phyloP scores from a whole-genome alignment of 441 rosid genomes.

The Macaranga tanarius region DNA sequence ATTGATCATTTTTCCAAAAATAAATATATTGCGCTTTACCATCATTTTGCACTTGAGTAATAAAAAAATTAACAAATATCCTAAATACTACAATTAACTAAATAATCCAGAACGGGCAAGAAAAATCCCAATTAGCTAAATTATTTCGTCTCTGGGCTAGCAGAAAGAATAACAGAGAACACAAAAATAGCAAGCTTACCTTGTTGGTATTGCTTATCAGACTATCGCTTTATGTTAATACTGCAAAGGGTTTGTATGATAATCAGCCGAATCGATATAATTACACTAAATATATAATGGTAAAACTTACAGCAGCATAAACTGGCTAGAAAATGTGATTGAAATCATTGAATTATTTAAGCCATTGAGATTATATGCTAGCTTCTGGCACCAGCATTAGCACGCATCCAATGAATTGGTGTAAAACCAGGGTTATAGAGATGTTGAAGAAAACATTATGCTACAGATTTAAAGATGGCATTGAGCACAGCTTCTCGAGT shows the following conservation, averaged over 20 bases:
- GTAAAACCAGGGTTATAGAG: not conserved
- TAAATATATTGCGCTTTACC: too few relatives aligned
- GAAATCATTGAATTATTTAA: not conserved
- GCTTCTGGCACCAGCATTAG: not conserved
- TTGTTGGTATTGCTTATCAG: not conserved
- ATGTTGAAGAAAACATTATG: conserved; percentile 25
- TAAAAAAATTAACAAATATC: too few relatives aligned
- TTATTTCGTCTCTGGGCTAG: too few relatives aligned
- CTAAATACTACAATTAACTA: too few relatives aligned
- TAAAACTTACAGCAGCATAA: not conserved
- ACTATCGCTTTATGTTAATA: too few relatives aligned
- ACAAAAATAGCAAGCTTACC: too few relatives aligned
- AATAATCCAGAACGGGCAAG: too few relatives aligned
- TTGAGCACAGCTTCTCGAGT: conserved; percentile 63
- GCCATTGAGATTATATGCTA: not conserved
- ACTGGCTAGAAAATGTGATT: not conserved
- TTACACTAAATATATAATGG: not conserved
- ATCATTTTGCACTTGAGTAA: too few relatives aligned
- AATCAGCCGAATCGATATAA: not conserved
- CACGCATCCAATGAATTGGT: conserved; percentile 1
- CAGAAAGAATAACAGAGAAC: not conserved
- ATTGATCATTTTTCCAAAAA: too few relatives aligned
- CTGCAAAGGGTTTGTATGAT: not conserved
- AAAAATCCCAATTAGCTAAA: too few relatives aligned
- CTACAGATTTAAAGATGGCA: conserved; percentile 43